A percentile compares a stretch with the other conserved stretches of the same genome.
phyloP scores from a whole-genome alignment of 202 grass and related monocot species.

The Schoenoplectus tabernaemontani region DNA sequence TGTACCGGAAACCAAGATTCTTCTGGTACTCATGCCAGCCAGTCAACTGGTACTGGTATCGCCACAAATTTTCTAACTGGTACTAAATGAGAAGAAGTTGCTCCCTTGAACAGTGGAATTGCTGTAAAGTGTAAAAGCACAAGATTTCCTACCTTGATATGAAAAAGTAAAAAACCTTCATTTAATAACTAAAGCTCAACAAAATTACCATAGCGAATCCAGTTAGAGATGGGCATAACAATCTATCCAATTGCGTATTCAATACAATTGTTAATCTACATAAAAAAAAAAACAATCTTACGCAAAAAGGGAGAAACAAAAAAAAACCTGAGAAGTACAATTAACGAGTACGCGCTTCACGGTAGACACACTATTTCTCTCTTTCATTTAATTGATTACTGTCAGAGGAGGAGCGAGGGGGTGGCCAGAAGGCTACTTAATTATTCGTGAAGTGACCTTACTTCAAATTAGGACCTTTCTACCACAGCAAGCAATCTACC shows the following conservation, averaged over 20 bases:
- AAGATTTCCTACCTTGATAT: neutral
- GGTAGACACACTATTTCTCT: slow-evolving; percentile 45
- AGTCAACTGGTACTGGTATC: neutral
- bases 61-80: neutral
- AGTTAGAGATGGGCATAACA: neutral
- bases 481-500: neutral
- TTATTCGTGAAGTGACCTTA: neutral
- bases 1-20: neutral
- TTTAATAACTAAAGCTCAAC: neutral
- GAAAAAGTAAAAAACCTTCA: neutral
- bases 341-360: slow-evolving; percentile 46
- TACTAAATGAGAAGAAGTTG: neutral
- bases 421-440: neutral
- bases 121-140: neutral
- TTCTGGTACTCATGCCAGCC: neutral
- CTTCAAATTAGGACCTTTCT: too few relatives aligned
- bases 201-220: neutral
- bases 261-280: neutral
- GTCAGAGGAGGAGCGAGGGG: neutral
- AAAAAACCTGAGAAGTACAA: slow-evolving; percentile 61
- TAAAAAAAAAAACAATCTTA: neutral
- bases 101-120: neutral
- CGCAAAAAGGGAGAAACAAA: neutral
- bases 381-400: slow-evolving; percentile 49
- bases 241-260: neutral